A percentile compares a stretch with the other conserved stretches of the same genome.
These are phyloP conservation scores for Quercus dentata DNA, from an alignment of 306 rosid genomes.

Conservation along the genomic window DNA sequence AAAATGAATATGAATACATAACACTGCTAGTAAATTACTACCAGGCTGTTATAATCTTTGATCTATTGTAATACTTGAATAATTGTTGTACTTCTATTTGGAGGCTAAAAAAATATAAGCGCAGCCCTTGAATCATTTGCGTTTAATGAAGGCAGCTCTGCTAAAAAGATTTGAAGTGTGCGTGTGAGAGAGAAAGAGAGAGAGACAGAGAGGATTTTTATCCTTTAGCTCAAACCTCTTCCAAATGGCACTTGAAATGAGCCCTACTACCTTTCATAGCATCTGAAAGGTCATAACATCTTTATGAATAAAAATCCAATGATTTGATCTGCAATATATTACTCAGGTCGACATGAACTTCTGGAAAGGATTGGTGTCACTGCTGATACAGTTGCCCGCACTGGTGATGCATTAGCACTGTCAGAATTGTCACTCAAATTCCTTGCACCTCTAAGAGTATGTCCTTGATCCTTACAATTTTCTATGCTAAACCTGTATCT, in stretches of 20 bases:
- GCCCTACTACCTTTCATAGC: not conserved
- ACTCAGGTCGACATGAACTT: conserved; percentile 74
- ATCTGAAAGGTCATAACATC: not conserved
- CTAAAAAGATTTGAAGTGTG: not conserved
- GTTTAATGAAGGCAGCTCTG: not conserved
- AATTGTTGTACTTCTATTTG: not conserved
- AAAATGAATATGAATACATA: not conserved
- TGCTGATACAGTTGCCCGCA: conserved; percentile 63
- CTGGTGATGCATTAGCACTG: conserved; percentile 70
- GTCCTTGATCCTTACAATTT: conserved; percentile 13
- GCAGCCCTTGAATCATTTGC: not conserved
- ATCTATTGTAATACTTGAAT: not conserved
- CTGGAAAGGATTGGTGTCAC: conserved; percentile 56
- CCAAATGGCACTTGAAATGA: not conserved
- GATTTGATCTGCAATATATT: conserved; percentile 19
- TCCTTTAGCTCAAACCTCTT: too few species aligned
- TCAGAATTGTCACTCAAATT: conserved; percentile 71
- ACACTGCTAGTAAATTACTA: not conserved
- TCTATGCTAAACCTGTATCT: not conserved
- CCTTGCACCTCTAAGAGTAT: conserved; percentile 83
- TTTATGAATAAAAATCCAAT: conserved; percentile 11
- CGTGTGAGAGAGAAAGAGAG: not conserved
- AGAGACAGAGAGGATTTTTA: too few species aligned
- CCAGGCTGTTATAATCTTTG: not conserved
- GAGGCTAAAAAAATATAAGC: not conserved